Conservation (phyloP, 306 rosid genomes). For the Spatholobus suberectus region DNA sequence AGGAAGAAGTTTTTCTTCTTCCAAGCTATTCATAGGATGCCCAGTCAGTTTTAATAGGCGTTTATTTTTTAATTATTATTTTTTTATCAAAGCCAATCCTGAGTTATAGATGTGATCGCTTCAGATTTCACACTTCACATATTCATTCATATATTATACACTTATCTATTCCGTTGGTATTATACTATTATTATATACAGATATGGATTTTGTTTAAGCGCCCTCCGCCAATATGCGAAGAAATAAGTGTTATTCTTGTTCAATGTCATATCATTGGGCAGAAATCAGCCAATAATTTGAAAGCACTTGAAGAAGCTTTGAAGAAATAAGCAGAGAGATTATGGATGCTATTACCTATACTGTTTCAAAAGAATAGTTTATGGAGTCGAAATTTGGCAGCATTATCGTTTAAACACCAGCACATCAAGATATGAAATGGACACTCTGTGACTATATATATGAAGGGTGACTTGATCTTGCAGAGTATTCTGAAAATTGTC, state of each 20-base stretch:
- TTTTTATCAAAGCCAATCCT: background rate
- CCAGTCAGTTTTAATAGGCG: background rate
- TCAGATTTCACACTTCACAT: background rate
- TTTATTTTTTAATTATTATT: background rate
- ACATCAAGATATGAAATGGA: background rate
- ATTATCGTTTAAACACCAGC: too few species aligned
- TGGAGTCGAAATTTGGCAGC: background rate
- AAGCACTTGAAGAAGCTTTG: slow-evolving; percentile 30
- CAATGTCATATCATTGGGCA: background rate
- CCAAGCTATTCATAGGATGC: background rate
- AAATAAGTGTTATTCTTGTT: background rate
- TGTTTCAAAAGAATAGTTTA: background rate
- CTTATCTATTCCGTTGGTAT: background rate
- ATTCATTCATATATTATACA: background rate
- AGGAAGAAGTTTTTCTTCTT: background rate
- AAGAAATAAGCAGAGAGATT: background rate
- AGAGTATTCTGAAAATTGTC: too few species aligned
- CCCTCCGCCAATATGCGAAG: background rate
- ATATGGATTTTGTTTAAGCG: background rate
- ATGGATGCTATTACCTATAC: background rate
- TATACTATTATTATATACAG: background rate
- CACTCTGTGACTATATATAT: background rate
- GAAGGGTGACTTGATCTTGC: background rate
- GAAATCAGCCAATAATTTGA: slow-evolving; percentile 28
- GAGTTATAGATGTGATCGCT: background rate